Evolutionary conservation across 306 rosid species (phyloP).

Genomic region (Vicia faba): DNA sequence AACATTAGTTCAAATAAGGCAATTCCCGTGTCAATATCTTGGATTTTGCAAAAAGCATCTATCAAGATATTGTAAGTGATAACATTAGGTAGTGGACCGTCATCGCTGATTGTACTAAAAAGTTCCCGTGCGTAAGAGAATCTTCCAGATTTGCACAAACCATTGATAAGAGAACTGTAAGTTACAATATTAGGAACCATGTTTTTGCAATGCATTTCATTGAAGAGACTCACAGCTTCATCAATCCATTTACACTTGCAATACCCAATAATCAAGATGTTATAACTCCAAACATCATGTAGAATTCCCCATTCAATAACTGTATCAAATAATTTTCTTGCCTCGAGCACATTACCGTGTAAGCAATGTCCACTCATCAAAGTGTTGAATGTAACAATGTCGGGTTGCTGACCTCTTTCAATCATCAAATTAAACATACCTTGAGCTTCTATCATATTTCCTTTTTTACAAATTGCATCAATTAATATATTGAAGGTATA

Average conservation of each 20-base stretch:
- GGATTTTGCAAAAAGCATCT: conserved; percentile 40
- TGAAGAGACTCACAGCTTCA: conserved; percentile 41
- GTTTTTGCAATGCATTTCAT: conserved; percentile 20
- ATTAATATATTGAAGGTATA: conserved; percentile 39
- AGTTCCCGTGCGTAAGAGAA: conserved; percentile 23
- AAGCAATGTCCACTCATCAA: conserved; percentile 48
- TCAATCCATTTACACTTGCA: conserved; percentile 37
- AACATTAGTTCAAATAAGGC: conserved; percentile 35
- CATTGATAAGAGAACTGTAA: conserved; percentile 43
- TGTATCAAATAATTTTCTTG: conserved; percentile 29
- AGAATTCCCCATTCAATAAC: conserved; percentile 27
- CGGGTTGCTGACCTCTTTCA: conserved; percentile 17
- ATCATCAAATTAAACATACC: conserved; percentile 34
- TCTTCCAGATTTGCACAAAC: conserved; percentile 42
- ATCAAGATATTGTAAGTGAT: conserved; percentile 40
- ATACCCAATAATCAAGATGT: conserved; percentile 44
- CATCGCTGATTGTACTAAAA: conserved; percentile 29
- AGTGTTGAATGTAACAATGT: conserved; percentile 37
- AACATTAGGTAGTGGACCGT: conserved; percentile 38
- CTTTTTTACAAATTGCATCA: conserved; percentile 41
- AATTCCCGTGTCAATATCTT: conserved; percentile 23
- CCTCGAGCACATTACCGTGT: conserved; percentile 18
- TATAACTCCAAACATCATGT: conserved; percentile 43
- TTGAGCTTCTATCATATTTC: conserved; percentile 36
- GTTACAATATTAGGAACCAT: conserved; percentile 32